These are phyloP conservation scores for grape (Vitis vinifera) DNA, from an alignment of 164 flowering plant genomes.

Conservation along the genomic window DNA sequence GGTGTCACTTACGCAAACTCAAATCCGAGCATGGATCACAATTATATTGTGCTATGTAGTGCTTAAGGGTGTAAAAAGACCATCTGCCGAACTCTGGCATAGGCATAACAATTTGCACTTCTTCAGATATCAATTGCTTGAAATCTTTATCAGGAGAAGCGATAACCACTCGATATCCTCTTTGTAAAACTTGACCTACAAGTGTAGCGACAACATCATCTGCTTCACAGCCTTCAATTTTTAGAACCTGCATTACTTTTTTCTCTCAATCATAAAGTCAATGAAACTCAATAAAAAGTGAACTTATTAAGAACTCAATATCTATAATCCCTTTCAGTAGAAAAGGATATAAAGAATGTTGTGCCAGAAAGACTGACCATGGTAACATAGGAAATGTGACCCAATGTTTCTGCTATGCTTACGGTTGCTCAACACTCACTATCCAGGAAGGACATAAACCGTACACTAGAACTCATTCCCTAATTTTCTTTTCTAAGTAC, in stretches of 20 bases:
- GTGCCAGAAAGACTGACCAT: no score
- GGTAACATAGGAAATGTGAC: no score
- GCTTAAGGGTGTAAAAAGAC: slow-evolving; percentile 90
- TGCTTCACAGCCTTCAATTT: slow-evolving; percentile 77
- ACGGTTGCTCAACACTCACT: no score
- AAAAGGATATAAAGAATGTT: neutral
- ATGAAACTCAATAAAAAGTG: slow-evolving; percentile 4
- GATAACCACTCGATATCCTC: slow-evolving; percentile 66
- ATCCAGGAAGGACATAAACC: no score
- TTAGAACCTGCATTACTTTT: slow-evolving; percentile 52
- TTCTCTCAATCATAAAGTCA: slow-evolving; percentile 12
- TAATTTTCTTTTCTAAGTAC: no score
- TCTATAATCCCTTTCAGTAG: neutral
- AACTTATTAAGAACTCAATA: slow-evolving; percentile 6
- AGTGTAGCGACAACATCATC: slow-evolving; percentile 97
- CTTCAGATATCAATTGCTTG: slow-evolving; percentile 89
- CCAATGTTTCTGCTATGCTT: no score
- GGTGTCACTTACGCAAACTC: slow-evolving; percentile 70
- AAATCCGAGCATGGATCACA: slow-evolving; percentile 84
- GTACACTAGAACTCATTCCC: no score
- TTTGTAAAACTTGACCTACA: slow-evolving; percentile 55
- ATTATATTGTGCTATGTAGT: slow-evolving; percentile 73
- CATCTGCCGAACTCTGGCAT: slow-evolving; percentile 72
- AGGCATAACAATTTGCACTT: slow-evolving; percentile 90
- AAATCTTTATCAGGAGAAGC: slow-evolving; percentile 99